Evolutionary conservation across 495 filamentous ascomycete species (phyloP).

Genomic region (Gamarada debralockiae): DNA sequence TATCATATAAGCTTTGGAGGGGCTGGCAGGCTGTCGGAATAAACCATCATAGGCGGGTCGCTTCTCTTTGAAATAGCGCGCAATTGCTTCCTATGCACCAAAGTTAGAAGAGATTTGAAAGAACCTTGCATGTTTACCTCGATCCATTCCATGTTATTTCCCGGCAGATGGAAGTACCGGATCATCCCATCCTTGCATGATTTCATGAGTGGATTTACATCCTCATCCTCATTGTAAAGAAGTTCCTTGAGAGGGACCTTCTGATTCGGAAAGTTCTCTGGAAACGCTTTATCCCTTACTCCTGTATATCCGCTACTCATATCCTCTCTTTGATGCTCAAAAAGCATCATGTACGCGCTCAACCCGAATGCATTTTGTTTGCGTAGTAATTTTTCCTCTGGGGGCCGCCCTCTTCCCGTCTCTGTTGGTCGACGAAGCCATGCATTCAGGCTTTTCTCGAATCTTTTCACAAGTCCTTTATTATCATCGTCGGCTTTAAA

Average conservation of each 20-base stretch:
- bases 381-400: too few species aligned
- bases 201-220: constrained; percentile 4
- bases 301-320: too few species aligned
- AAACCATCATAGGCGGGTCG: neutral
- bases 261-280: constrained; percentile 15
- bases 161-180: constrained; percentile 20
- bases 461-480: too few species aligned
- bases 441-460: too few species aligned
- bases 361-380: too few species aligned
- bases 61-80: constrained; percentile 16
- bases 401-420: too few species aligned
- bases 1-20: constrained; percentile 5
- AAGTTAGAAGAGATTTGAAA: neutral
- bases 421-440: too few species aligned
- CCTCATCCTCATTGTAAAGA: neutral
- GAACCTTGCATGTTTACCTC: constrained; percentile 1
- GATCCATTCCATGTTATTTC: constrained; percentile 20
- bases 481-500: too few species aligned
- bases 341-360: too few species aligned
- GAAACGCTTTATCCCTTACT: constrained; percentile 4
- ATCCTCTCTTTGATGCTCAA: too few species aligned
- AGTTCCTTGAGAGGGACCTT: constrained; percentile 11
- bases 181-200: neutral
- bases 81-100: constrained; percentile 12
- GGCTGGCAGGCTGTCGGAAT: neutral